Evolutionary conservation across 1,284 basidiomycete genomes (phyloP).

Genomic region (Caloboletus firmus): DNA sequence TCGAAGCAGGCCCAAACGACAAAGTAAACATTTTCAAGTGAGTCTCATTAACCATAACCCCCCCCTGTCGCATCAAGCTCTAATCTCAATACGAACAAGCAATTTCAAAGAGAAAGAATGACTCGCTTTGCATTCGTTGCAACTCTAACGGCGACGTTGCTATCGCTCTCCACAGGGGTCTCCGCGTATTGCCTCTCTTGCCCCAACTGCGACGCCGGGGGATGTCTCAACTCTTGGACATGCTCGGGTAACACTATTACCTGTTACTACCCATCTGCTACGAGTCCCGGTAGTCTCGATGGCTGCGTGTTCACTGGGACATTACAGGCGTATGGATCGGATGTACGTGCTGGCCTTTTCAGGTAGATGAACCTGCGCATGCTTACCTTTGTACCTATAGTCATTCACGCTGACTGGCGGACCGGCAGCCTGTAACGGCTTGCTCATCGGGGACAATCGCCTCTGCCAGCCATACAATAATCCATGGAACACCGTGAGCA

Average conservation of each 20-base stretch:
- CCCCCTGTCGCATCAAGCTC: neutral
- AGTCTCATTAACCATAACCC: neutral
- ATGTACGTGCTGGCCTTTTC: neutral
- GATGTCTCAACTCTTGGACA: constrained; percentile 7
- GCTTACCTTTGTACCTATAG: neutral
- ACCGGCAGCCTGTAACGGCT: neutral
- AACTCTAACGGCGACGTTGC: neutral
- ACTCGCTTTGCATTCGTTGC: neutral
- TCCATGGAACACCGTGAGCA: constrained; percentile 2
- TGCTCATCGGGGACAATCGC: neutral
- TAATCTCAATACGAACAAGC: neutral
- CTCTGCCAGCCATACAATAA: constrained; percentile 5
- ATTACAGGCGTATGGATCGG: neutral
- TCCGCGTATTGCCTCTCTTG: neutral
- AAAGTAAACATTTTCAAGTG: neutral
- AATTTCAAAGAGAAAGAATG: neutral
- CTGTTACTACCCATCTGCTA: constrained; percentile 7
- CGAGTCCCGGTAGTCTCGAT: neutral
- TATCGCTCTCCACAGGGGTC: neutral
- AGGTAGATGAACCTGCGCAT: neutral
- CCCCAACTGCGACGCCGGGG: neutral
- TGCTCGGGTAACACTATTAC: constrained; percentile 1
- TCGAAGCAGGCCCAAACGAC: neutral
- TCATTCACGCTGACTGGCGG: neutral
- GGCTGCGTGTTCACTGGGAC: constrained; percentile 1